Evolutionary conservation across 805 yeast genomes (phyloP), one percentile per base, ranked within the genome.

Genomic region (Cyberlindnera euphorbiiphila): DNA sequence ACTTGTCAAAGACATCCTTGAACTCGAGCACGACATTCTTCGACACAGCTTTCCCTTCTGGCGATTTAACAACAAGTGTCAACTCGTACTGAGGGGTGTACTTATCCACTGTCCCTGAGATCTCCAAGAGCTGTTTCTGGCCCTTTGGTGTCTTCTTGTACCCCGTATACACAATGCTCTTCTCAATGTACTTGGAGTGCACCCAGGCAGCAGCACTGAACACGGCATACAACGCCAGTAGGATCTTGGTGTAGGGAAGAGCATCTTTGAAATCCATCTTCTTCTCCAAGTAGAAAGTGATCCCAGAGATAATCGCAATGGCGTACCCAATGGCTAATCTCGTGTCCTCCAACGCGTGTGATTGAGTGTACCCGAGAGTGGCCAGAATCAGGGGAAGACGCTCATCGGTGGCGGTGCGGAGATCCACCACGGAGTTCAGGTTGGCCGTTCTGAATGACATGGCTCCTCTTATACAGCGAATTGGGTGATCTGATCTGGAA

Each of bases 301-400:
- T 49, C 4, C 65, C 82, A 9, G 80, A 76, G 13, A 74, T 57
- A 2, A 60, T 54, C 7, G 71, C 80, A 21, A 75, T 70, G 14
- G 65, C 45, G 40, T 70, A 66, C 2, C 82, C 82, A 35, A 77
- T 57, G 6, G 65, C 71, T 31, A 76, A 56, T 51, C 71, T 74
- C 13, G 65, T 51, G 52, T 77, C 84, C 19, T 46, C 53, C 10
- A 71, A 46, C 7, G 46, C 40, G 42, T 69, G 68, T 9, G 69
- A 60, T 45, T 72, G 69, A 7, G 57, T 58, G 49, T 62, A 72
- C 4, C 75, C 76, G 21, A 72, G 39, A 2, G 43, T 33, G 25
- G 32, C 17, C 5, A 47, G 30, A 6, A 39, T 42, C 10, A 35
- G n/a, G 6, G 49, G 45, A 1, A 45, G 37, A 20, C 45, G 42